These are phyloP conservation scores for Blastocladiella emersonii DNA, from an alignment of 371 early-diverging fungal species.

Conservation along the genomic window DNA sequence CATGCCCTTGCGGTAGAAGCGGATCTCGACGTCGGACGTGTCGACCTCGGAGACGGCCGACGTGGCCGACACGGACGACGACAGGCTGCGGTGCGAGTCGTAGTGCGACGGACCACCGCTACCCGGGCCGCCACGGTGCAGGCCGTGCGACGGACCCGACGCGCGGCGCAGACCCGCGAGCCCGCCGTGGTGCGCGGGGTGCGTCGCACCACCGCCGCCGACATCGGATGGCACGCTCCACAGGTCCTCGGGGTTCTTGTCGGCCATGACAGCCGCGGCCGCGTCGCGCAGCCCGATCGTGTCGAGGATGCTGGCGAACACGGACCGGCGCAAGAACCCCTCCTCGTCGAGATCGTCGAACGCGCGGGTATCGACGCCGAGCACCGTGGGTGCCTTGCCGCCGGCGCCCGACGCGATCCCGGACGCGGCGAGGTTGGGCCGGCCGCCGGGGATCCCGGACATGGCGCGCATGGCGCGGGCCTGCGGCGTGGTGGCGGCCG, in stretches of 20 bases:
- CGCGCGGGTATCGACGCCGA: background rate
- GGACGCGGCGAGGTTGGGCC: too few relatives aligned
- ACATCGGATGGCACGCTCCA: too few relatives aligned
- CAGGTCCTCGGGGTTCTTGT: too few relatives aligned
- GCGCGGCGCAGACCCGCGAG: too few relatives aligned
- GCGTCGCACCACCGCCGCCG: too few relatives aligned
- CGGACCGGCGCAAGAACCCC: slow-evolving; percentile 38
- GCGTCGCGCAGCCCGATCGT: slow-evolving; percentile 35
- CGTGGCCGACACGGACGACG: slow-evolving; percentile 2
- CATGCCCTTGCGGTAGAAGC: slow-evolving; percentile 56
- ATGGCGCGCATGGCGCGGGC: background rate
- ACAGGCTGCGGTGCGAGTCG: background rate
- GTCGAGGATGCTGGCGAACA: slow-evolving; percentile 47
- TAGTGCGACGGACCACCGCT: too few relatives aligned
- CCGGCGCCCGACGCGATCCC: too few relatives aligned
- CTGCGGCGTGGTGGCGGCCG: background rate
- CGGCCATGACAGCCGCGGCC: slow-evolving; percentile 2
- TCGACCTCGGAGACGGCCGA: slow-evolving; percentile 28
- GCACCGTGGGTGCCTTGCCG: too few relatives aligned
- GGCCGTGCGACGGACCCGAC: too few relatives aligned
- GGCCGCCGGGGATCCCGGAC: too few relatives aligned
- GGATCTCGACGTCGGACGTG: slow-evolving; percentile 43
- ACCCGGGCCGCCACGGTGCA: too few relatives aligned
- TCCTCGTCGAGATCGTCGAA: slow-evolving; percentile 43
- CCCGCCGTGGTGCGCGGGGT: too few relatives aligned